A percentile compares a stretch with the other conserved stretches of the same genome.
These are phyloP conservation scores for Picochlorum sp. DNA, from an alignment of 139 green algal species.

Conservation along the genomic window DNA sequence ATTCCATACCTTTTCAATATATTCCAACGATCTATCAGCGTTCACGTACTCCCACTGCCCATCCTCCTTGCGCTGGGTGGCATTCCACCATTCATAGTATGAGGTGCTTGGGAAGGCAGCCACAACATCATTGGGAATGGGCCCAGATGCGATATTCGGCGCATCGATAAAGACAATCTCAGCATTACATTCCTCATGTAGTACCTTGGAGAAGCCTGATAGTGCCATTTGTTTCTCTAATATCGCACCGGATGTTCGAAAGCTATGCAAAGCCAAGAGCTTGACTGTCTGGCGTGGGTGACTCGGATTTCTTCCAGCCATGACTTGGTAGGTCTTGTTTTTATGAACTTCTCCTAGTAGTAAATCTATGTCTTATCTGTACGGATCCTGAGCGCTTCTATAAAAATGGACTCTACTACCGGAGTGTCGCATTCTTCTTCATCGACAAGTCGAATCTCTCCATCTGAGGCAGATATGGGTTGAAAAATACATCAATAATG, in stretches of 20 bases:
- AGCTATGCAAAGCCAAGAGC: slow-evolving; percentile 43
- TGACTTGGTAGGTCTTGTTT: too few relatives aligned
- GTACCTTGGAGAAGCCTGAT: slow-evolving; percentile 24
- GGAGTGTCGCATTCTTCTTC: too few relatives aligned
- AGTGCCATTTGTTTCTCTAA: slow-evolving; percentile 41
- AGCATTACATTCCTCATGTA: slow-evolving; percentile 25
- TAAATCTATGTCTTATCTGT: too few relatives aligned
- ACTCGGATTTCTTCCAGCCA: too few relatives aligned
- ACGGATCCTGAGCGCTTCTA: too few relatives aligned
- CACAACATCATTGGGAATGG: slow-evolving; percentile 39
- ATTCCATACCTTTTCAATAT: slow-evolving; percentile 12
- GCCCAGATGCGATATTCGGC: slow-evolving; percentile 37
- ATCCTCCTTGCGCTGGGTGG: background rate
- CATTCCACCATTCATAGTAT: slow-evolving; percentile 49
- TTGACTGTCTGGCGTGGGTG: slow-evolving; percentile 8
- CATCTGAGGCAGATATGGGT: too few relatives aligned
- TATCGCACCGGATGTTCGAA: slow-evolving; percentile 38
- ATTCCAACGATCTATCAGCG: slow-evolving; percentile 23
- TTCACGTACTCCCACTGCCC: slow-evolving; percentile 24
- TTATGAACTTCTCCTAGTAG: too few relatives aligned
- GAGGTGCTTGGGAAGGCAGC: slow-evolving; percentile 25
- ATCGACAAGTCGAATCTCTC: too few relatives aligned
- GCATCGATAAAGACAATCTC: slow-evolving; percentile 45
- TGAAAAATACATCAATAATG: too few relatives aligned
- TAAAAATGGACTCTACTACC: too few relatives aligned